A percentile compares a stretch with the other conserved stretches of the same genome.
phyloP scores from a whole-genome alignment of 345 rosid species.

The Arabidopsis suecica region DNA sequence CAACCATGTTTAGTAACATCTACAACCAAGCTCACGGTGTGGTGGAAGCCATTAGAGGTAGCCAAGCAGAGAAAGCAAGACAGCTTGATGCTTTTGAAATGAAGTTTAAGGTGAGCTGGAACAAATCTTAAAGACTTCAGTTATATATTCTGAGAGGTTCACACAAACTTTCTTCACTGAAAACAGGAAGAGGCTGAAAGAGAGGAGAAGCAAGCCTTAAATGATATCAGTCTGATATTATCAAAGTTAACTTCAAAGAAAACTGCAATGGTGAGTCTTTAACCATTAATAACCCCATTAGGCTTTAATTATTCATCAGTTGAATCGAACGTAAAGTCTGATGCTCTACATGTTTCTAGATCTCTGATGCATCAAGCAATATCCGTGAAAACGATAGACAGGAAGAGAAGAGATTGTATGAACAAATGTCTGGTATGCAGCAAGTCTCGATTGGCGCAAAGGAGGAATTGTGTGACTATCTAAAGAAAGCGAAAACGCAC shows the following conservation, averaged over 20 bases:
- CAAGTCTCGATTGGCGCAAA: conserved; percentile 60
- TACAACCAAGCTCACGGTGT: conserved; percentile 61
- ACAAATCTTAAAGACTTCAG: conserved; percentile 16
- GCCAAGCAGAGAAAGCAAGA: conserved; percentile 56
- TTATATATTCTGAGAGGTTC: conserved; percentile 16
- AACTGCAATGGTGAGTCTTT: conserved; percentile 64
- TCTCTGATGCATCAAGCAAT: conserved; percentile 63
- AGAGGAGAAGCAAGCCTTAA: conserved; percentile 77
- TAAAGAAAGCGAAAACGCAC: conserved; percentile 49
- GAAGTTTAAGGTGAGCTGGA: conserved; percentile 60
- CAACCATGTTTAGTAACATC: conserved; percentile 61
- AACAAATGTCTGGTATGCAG: conserved; percentile 64
- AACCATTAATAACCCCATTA: background rate
- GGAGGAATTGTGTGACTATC: conserved; percentile 56
- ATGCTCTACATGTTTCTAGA: conserved; percentile 49
- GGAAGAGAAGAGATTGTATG: conserved; percentile 62
- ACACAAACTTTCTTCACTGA: conserved; percentile 9
- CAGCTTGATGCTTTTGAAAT: conserved; percentile 65
- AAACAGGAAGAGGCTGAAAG: conserved; percentile 79
- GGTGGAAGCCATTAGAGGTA: conserved; percentile 54
- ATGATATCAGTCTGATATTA: conserved; percentile 67
- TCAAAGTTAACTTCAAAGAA: conserved; percentile 65
- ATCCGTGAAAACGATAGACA: conserved; percentile 50
- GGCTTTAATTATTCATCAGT: background rate
- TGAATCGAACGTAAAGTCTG: background rate